These are phyloP conservation scores for Lactarius deliciosus DNA, from an alignment of 768 basidiomycete genomes.

Conservation along the genomic window DNA sequence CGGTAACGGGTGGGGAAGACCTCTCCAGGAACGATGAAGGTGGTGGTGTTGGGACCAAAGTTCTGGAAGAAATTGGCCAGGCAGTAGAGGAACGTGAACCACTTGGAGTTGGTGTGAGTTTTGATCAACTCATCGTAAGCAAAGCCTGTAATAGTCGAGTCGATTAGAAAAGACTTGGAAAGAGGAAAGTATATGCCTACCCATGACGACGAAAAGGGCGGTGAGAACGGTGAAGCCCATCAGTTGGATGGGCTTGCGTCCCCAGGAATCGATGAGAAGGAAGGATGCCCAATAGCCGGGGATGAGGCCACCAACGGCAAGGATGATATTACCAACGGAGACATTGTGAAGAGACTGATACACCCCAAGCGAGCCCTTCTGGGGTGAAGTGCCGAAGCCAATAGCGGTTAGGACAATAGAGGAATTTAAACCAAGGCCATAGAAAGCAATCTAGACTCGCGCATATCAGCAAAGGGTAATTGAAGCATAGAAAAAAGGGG, in stretches of 20 bases:
- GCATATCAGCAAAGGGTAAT: not conserved
- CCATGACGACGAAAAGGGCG: slow-evolving; percentile 65
- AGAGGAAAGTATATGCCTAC: slow-evolving; percentile 39
- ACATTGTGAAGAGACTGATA: slow-evolving; percentile 63
- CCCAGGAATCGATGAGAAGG: slow-evolving; percentile 73
- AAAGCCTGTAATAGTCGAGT: slow-evolving; percentile 49
- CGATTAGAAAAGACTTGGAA: not conserved
- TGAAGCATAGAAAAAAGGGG: slow-evolving; percentile 40
- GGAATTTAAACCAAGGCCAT: slow-evolving; percentile 85
- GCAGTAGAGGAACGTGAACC: slow-evolving; percentile 82
- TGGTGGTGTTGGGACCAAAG: slow-evolving; percentile 80
- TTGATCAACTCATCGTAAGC: slow-evolving; percentile 58
- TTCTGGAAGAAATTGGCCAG: slow-evolving; percentile 91
- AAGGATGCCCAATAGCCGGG: slow-evolving; percentile 73
- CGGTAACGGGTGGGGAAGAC: slow-evolving; percentile 87
- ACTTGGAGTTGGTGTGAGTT: slow-evolving; percentile 44
- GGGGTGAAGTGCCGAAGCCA: slow-evolving; percentile 57
- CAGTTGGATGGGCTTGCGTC: slow-evolving; percentile 78
- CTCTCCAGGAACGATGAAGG: slow-evolving; percentile 81
- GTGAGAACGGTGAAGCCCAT: slow-evolving; percentile 74
- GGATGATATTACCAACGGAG: slow-evolving; percentile 72
- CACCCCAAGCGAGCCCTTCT: slow-evolving; percentile 35
- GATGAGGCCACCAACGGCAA: slow-evolving; percentile 75
- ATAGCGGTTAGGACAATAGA: slow-evolving; percentile 73
- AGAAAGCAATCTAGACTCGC: slow-evolving; percentile 68